Percentiles rank a stretch among this genome's conserved stretches.
These are phyloP conservation scores for Pinus tabuliformis DNA, from an alignment of 75 land plant species.

Conservation along the genomic window DNA sequence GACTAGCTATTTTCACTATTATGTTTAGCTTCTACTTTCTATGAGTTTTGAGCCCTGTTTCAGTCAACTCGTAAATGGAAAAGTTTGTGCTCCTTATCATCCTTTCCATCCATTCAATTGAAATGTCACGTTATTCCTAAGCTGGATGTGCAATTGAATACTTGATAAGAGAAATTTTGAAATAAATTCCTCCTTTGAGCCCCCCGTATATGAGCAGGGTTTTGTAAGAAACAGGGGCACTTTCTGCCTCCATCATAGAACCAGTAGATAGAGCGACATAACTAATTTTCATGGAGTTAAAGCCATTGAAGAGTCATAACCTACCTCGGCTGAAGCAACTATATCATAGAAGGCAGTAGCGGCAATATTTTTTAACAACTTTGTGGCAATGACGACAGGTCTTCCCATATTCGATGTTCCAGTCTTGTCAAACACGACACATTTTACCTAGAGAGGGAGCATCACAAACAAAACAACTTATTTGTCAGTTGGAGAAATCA, in stretches of 20 bases:
- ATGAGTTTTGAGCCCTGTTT: not conserved
- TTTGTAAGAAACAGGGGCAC: too few relatives aligned
- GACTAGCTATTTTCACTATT: not conserved
- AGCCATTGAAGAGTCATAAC: not conserved
- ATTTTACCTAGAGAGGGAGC: constrained; percentile 28
- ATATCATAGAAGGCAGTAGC: constrained; percentile 29
- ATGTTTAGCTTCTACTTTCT: not conserved
- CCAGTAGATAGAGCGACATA: not conserved
- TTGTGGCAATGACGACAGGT: constrained; percentile 34
- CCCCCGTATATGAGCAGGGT: not conserved
- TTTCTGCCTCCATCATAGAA: not conserved
- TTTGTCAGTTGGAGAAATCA: not conserved
- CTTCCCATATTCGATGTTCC: constrained; percentile 42
- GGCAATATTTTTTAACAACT: constrained; percentile 21
- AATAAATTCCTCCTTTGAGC: not conserved
- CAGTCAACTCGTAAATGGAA: not conserved
- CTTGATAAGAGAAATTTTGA: not conserved
- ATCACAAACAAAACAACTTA: not conserved
- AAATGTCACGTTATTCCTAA: not conserved
- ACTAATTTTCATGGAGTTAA: not conserved
- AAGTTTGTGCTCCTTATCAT: not conserved
- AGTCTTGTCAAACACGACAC: constrained; percentile 46
- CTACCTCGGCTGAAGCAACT: constrained; percentile 46
- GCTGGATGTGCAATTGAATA: not conserved
- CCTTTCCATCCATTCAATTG: not conserved